Evolutionary conservation across 768 basidiomycete species (phyloP).

Genomic region (Rubroboletus satanas): DNA sequence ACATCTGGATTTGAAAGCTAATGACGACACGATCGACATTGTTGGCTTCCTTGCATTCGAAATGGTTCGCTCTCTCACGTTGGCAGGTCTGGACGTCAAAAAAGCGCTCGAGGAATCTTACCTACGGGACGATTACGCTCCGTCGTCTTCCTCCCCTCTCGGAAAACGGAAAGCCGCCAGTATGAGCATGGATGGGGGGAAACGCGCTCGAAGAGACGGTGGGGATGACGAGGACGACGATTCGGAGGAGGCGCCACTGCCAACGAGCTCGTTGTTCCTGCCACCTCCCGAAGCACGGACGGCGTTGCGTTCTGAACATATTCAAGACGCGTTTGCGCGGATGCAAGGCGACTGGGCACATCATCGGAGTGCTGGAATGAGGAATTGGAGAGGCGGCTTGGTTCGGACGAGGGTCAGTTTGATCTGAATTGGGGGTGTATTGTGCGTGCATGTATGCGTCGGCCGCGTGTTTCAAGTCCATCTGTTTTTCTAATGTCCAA

Average conservation of each 20-base stretch:
- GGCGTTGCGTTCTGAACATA: slow-evolving; percentile 77
- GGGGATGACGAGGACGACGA: slow-evolving; percentile 52
- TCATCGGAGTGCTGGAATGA: slow-evolving; percentile 78
- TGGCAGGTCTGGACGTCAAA: slow-evolving; percentile 84
- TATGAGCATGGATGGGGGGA: slow-evolving; percentile 40
- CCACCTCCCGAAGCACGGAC: slow-evolving; percentile 79
- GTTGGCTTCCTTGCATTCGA: slow-evolving; percentile 97
- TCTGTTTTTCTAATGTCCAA: too few relatives aligned
- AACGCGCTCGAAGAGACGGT: slow-evolving; percentile 49
- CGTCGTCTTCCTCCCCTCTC: slow-evolving; percentile 45
- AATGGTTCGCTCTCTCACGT: slow-evolving; percentile 90
- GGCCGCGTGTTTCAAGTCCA: too few relatives aligned
- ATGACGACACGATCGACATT: slow-evolving; percentile 94
- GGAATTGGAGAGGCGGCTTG: slow-evolving; percentile 85
- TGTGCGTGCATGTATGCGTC: not conserved
- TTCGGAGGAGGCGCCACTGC: slow-evolving; percentile 60
- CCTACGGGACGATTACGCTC: slow-evolving; percentile 58
- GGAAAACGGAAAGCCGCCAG: slow-evolving; percentile 65
- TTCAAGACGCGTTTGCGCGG: slow-evolving; percentile 84
- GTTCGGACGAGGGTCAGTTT: slow-evolving; percentile 75
- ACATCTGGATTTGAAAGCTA: slow-evolving; percentile 82
- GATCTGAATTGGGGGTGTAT: slow-evolving; percentile 41
- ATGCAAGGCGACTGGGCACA: slow-evolving; percentile 89
- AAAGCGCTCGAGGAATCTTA: slow-evolving; percentile 71
- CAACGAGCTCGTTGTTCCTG: slow-evolving; percentile 72